Evolutionary conservation across 768 basidiomycete species (phyloP).

Genomic region (Lyophyllum semitale): DNA sequence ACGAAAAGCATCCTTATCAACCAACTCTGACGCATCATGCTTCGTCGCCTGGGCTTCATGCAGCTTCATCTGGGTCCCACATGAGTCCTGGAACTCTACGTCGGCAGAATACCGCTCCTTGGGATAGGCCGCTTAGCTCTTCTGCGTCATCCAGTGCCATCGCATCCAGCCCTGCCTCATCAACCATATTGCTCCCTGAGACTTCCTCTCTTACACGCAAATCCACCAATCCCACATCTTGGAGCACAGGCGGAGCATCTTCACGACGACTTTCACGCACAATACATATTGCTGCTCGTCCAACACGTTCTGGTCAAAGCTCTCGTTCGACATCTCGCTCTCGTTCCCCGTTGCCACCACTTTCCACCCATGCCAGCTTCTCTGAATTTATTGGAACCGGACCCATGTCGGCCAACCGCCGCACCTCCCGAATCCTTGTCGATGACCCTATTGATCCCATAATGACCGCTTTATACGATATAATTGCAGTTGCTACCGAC

Average conservation of each 20-base stretch:
- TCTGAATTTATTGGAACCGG: conserved; percentile 49
- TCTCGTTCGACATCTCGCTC: conserved; percentile 96
- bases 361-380: conserved; percentile 65
- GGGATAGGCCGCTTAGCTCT: conserved; percentile 61
- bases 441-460: conserved; percentile 89
- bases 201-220: conserved; percentile 67
- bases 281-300: conserved; percentile 72
- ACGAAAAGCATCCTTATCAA: conserved; percentile 31
- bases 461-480: conserved; percentile 86
- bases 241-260: conserved; percentile 55
- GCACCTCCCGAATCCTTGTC: conserved; percentile 79
- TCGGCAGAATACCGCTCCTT: conserved; percentile 63
- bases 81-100: conserved; percentile 71
- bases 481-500: conserved; percentile 93
- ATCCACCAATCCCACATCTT: conserved; percentile 51
- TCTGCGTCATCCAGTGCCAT: conserved; percentile 58
- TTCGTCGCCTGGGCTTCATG: conserved; percentile 55
- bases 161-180: conserved; percentile 62
- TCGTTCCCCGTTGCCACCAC: conserved; percentile 83
- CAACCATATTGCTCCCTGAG: conserved; percentile 63
- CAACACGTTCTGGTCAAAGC: conserved; percentile 73
- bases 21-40: conserved; percentile 54
- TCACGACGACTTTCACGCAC: conserved; percentile 85
- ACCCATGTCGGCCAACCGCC: conserved; percentile 57
- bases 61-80: conserved; percentile 69